Conservation (phyloP, 169 alveolate species). For the Miamiensis avidus region DNA sequence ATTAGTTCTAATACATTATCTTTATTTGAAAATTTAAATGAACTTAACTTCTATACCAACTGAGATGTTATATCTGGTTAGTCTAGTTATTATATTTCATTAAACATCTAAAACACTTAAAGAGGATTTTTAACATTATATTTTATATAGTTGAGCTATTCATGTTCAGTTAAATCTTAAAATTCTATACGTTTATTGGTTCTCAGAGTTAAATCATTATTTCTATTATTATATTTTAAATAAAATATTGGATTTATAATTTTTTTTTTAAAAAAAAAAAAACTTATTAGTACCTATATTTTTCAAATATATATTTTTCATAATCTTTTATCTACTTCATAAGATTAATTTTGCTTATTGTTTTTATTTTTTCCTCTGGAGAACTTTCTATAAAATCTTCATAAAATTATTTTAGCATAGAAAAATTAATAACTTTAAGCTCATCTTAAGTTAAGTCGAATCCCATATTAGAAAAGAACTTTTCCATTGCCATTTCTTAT, state of each 20-base stretch:
- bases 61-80: not conserved
- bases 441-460: not conserved
- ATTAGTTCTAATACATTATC: not conserved
- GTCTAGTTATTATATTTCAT: not conserved
- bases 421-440: not conserved
- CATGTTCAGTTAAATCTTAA: not conserved
- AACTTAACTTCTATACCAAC: too few relatives aligned
- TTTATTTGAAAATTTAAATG: not conserved
- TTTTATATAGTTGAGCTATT: not conserved
- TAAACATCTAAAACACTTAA: not conserved
- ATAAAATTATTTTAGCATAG: not conserved
- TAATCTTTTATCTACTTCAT: not conserved
- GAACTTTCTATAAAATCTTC: not conserved
- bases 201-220: not conserved
- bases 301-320: not conserved
- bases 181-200: not conserved
- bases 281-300: not conserved
- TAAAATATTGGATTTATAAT: too few relatives aligned
- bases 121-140: too few relatives aligned
- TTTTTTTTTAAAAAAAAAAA: too few relatives aligned
- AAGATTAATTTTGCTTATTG: not conserved
- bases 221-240: not conserved
- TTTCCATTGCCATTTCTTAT: too few relatives aligned
- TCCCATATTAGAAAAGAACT: not conserved
- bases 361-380: not conserved